Evolutionary conservation across 83 land plant genomes (phyloP).

Genomic region (Picea abies): DNA sequence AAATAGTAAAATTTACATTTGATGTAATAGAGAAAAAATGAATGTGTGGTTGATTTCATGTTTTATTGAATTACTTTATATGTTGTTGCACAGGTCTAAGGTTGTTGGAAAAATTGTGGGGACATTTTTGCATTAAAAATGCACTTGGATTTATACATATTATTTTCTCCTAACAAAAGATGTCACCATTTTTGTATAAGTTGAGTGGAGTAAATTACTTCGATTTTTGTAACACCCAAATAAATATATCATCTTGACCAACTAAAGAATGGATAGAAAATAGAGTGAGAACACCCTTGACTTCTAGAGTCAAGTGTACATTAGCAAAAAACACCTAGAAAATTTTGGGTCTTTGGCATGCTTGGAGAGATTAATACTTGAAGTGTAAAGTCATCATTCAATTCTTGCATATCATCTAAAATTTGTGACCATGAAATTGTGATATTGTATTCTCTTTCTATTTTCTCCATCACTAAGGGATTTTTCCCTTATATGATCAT

Average conservation of each 20-base stretch:
- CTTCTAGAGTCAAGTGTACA: neutral
- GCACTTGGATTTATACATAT: constrained; percentile 5
- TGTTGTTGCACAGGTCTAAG: no score
- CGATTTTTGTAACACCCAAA: neutral
- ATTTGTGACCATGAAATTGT: neutral
- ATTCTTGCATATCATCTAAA: neutral
- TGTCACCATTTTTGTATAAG: neutral
- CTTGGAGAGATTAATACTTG: neutral
- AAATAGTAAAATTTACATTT: no score
- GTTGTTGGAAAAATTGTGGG: no score
- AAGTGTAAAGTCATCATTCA: neutral
- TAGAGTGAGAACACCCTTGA: neutral
- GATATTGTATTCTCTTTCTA: no score
- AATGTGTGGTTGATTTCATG: no score
- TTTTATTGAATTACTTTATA: no score
- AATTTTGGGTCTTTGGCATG: neutral
- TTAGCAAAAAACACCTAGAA: neutral
- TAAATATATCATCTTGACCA: neutral
- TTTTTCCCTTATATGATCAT: no score
- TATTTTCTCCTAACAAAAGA: neutral
- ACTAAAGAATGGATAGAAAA: constrained; percentile 1
- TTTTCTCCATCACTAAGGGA: no score
- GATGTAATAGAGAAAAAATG: no score
- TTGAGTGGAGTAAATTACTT: constrained; percentile 6
- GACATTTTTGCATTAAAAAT: no score